Conservation (phyloP, 1,284 basidiomycete genomes). For the Rhodotorula sp. region DNA sequence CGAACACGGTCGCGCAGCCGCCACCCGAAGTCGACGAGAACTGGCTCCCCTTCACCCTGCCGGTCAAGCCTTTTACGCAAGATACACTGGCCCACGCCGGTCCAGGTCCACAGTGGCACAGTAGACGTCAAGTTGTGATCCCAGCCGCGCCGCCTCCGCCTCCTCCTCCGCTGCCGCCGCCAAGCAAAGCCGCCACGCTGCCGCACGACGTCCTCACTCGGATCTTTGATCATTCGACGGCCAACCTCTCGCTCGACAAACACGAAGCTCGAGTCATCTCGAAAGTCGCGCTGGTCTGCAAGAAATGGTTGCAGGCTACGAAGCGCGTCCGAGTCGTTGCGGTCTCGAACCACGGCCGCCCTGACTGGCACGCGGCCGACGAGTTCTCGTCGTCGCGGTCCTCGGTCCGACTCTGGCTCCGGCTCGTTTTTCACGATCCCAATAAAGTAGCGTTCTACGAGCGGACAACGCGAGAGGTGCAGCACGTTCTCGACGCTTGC, state of each 20-base stretch:
- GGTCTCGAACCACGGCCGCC: neutral
- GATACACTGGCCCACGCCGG: too few species aligned
- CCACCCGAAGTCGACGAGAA: too few species aligned
- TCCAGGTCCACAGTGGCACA: too few species aligned
- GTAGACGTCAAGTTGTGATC: too few species aligned
- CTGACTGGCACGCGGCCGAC: neutral
- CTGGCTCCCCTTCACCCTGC: too few species aligned
- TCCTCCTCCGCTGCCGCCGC: neutral
- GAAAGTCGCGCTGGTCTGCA: neutral
- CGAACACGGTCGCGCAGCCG: too few species aligned
- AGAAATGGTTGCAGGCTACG: neutral
- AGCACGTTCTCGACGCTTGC: neutral
- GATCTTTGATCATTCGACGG: neutral
- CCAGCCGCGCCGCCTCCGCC: too few species aligned
- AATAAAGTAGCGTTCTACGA: neutral
- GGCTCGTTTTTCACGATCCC: neutral
- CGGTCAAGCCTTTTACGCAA: too few species aligned
- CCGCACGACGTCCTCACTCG: neutral
- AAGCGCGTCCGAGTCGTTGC: neutral
- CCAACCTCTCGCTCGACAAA: neutral
- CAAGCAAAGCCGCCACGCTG: neutral
- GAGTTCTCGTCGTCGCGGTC: neutral
- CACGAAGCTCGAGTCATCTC: neutral
- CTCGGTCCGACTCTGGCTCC: neutral
- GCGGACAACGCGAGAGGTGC: neutral